Base-by-base conservation (phyloP, 345 rosid genomes). In the Syzygium oleosum region DNA sequence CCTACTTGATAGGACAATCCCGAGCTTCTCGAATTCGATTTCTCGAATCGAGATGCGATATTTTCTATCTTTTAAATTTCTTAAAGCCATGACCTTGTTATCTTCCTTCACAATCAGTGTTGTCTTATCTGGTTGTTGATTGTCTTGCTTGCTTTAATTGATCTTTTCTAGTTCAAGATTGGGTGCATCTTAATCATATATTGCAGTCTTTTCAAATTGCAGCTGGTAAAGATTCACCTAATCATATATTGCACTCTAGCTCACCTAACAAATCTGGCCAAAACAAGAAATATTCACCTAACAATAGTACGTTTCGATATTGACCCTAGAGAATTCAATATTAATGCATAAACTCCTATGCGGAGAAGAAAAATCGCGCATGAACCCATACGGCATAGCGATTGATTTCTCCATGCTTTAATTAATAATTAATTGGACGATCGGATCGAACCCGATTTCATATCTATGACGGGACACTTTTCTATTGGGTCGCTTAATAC, bases 401-500 rank as follows among this genome's bases (percentile, higher is more conserved):
- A 43, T 68, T 68, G 9, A 31, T 68, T 61, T 68, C 43, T 68
- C 43, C 46, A 9, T 68, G 23, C 79, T 68, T 31, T 31, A 7
- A 17, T 38, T 31, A 31, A 43, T 43, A 31, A 65, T 65, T 65
- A 65, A 65, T 65, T 65, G 43, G 78, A 65, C 7, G 5, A 3
- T 29, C 2, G 78, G 78, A 31, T 2, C 5, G 43, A 1, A 31
- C 23, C 23, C 3, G 1, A 34, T 68, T 34, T 68, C 19, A 34
- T 9, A 34, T 1, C 12, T 34, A 34, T 68, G 79, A 68, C 1
- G 4, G 25, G 43, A 31, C 79, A 14, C 23, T 68, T 68, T 34
- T 17, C 11, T 4, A 65, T 16, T 0, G 43, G 78, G 78, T 31
- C 43, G 17, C 2, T 0, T 0, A 34, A 68, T 34, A 68, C 2